Percentiles rank a stretch among this genome's conserved stretches.
These are phyloP conservation scores for Phlyctochytrium planicorne DNA, from an alignment of 192 early-diverging fungal genomes.

Conservation along the genomic window DNA sequence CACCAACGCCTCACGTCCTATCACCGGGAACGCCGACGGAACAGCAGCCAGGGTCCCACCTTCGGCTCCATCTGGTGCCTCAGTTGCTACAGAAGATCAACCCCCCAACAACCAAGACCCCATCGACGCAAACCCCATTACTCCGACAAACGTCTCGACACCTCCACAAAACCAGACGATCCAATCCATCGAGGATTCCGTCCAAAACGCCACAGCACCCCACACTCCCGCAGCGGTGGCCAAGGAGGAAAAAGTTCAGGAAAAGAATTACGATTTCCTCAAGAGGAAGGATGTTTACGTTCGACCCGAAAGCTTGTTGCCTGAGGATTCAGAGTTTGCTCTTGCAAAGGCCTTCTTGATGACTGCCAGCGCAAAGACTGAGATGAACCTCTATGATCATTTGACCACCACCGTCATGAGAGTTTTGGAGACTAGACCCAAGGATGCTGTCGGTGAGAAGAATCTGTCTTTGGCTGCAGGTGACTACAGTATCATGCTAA, in stretches of 20 bases:
- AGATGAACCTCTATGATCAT: constrained; percentile 52
- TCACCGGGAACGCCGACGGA: no score
- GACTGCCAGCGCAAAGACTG: constrained; percentile 39
- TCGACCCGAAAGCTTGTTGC: constrained; percentile 28
- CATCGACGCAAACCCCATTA: background rate
- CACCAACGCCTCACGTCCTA: no score
- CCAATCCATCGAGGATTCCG: background rate
- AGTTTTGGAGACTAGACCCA: constrained; percentile 43
- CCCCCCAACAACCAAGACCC: background rate
- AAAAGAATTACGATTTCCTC: constrained; percentile 3
- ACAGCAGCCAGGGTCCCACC: no score
- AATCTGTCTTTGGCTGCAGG: constrained; percentile 5
- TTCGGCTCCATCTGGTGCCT: no score
- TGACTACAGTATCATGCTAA: constrained; percentile 12
- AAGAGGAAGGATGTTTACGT: constrained; percentile 37
- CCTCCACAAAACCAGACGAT: background rate
- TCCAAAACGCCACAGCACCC: background rate
- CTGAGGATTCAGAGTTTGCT: constrained; percentile 48
- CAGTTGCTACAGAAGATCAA: background rate
- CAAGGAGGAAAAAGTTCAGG: background rate
- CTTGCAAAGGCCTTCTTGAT: constrained; percentile 49
- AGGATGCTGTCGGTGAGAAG: constrained; percentile 44
- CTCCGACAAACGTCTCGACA: background rate
- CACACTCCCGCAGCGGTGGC: background rate
- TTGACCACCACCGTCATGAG: constrained; percentile 46